A percentile compares a stretch with the other conserved stretches of the same genome.
These are phyloP conservation scores for Wickerhamomyces silvicola DNA, from an alignment of 805 yeast species.

Conservation along the genomic window DNA sequence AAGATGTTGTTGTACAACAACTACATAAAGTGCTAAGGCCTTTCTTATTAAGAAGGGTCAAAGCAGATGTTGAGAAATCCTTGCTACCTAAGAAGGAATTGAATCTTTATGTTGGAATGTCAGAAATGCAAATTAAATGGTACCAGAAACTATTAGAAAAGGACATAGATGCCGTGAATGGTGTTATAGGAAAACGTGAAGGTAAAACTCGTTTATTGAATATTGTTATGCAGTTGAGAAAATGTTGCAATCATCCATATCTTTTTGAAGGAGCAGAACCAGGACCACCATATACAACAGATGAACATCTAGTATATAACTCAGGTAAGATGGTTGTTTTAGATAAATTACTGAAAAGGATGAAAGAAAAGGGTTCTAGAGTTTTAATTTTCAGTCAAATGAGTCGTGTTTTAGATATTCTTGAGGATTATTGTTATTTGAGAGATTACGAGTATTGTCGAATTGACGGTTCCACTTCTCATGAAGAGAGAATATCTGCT, in stretches of 20 bases:
- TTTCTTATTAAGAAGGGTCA: slow-evolving; percentile 80
- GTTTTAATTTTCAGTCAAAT: slow-evolving; percentile 90
- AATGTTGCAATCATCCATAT: slow-evolving; percentile 96
- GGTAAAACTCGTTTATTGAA: slow-evolving; percentile 86
- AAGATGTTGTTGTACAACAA: slow-evolving; percentile 81
- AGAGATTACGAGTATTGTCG: slow-evolving; percentile 84
- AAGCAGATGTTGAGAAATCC: slow-evolving; percentile 89
- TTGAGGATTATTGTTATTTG: slow-evolving; percentile 87
- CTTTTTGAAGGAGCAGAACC: slow-evolving; percentile 99
- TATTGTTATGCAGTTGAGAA: slow-evolving; percentile 93
- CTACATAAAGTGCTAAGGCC: slow-evolving; percentile 85
- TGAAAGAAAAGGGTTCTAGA: slow-evolving; percentile 74
- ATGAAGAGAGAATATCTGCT: slow-evolving; percentile 86
- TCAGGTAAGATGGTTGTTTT: slow-evolving; percentile 87
- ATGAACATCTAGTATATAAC: slow-evolving; percentile 86
- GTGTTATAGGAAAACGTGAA: slow-evolving; percentile 90
- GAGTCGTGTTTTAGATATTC: slow-evolving; percentile 82
- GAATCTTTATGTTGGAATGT: slow-evolving; percentile 89
- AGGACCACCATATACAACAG: slow-evolving; percentile 95
- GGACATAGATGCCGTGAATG: slow-evolving; percentile 94
- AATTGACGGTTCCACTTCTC: slow-evolving; percentile 90
- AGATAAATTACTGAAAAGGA: slow-evolving; percentile 71
- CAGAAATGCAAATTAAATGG: slow-evolving; percentile 93
- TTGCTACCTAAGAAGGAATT: slow-evolving; percentile 85
- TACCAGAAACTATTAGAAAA: slow-evolving; percentile 82